These are phyloP conservation scores for Elongisporangium undulatum DNA, from an alignment of 352 stramenopile genomes.

Conservation along the genomic window DNA sequence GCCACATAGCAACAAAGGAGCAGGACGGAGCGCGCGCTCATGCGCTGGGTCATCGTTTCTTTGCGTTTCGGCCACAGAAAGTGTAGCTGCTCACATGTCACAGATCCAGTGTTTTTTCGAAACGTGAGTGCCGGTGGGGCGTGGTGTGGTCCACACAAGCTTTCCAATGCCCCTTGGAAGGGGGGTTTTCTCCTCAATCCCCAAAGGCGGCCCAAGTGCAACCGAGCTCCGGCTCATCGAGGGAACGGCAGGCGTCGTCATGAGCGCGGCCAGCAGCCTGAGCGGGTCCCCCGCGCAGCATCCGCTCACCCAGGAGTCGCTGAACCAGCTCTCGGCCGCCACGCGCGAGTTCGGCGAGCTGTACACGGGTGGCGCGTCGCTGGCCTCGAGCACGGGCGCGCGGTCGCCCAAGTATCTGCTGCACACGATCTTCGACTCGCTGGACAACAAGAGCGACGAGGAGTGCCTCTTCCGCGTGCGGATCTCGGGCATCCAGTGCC, in stretches of 20 bases:
- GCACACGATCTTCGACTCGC: conserved; percentile 60
- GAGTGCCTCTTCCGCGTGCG: conserved; percentile 83
- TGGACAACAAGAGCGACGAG: conserved; percentile 46
- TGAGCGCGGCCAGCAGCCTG: neutral
- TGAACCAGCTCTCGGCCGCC: conserved; percentile 71
- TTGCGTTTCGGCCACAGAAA: conserved; percentile 1
- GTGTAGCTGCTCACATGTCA: conserved; percentile 1
- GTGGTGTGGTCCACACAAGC: neutral
- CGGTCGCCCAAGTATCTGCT: conserved; percentile 57
- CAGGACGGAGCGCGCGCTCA: neutral
- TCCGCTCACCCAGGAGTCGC: conserved; percentile 38
- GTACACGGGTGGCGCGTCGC: conserved; percentile 30
- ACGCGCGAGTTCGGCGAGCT: conserved; percentile 74
- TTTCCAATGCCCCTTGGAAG: neutral
- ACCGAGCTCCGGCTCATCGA: neutral
- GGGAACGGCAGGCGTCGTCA: neutral
- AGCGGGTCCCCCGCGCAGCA: neutral
- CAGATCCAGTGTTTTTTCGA: neutral
- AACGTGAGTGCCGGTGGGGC: neutral
- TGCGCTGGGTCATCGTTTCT: neutral
- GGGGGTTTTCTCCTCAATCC: neutral
- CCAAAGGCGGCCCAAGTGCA: neutral
- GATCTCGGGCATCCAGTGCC: conserved; percentile 86
- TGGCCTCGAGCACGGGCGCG: conserved; percentile 16
- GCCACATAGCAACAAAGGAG: neutral